Evolutionary conservation across 805 yeast species (phyloP), one percentile per base, ranked within the genome.

Genomic region (Metschnikowia aberdeeniae): DNA sequence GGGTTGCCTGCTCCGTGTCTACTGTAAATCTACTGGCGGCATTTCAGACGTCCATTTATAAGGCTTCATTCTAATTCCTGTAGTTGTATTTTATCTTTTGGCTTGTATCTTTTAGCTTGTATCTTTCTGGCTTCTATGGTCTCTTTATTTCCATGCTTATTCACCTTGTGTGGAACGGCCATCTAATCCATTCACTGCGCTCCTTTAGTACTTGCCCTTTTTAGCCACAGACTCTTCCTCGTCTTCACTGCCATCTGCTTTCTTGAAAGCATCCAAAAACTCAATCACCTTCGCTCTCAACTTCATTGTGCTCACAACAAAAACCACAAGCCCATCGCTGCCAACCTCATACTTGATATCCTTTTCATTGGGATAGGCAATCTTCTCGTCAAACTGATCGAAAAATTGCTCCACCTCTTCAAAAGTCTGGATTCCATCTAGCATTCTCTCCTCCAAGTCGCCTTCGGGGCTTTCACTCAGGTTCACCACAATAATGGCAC

Each of bases 311-410:
- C 75, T 77, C 29, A 76, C 81, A n/a, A 79, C 67, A 26, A 79
- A 69, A 44, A 79, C 78, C 44, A 79, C 78, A 44, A 79, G 61
- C 4, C 84, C 84, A 55, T 79, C 84, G 41, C 80, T 75, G 4
- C 83, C 82, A 2, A 78, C 82, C 49, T 79, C 83, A 53, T 79
- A 79, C 55, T 78, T 77, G 51, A 79, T 70, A 47, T 72, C 69
- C 4, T 72, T 76, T 49, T 77, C 79, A 51, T 79, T 78, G 3
- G 82, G 83, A 34, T 72, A 65, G 7, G 82, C 80, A 12, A 79
- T 66, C 20, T 60, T 58, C 33, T 66, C 73, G 55, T 79, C 84
- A 52, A 79, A 79, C 32, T 58, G 56, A 52, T 79, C 81, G 51
- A 79, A 78, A 50, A 78, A 77, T 28, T 55, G 61, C 54, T 79